phyloP scores from a whole-genome alignment of 1,284 basidiomycete genomes.

The Ganoderma lingzhi region DNA sequence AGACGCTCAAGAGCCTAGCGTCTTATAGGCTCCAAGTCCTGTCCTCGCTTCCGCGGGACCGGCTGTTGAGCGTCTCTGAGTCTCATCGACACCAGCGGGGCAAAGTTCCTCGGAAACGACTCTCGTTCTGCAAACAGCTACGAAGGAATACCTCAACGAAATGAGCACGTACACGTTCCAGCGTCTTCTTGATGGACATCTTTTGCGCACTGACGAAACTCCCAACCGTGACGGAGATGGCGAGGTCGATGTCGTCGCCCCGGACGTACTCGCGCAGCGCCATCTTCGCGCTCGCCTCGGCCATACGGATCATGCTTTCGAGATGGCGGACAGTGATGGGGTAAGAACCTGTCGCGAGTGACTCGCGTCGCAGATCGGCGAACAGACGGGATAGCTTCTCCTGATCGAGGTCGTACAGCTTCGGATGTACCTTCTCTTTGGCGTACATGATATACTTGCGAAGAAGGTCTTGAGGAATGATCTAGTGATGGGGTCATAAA shows the following conservation, averaged over 20 bases:
- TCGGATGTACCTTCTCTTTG: constrained; percentile 90
- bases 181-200: constrained; percentile 97
- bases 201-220: constrained; percentile 98
- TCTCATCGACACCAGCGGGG: too few relatives aligned
- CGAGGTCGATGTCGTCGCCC: constrained; percentile 95
- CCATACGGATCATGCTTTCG: constrained; percentile 99
- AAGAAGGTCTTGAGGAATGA: constrained; percentile 97
- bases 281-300: constrained; percentile 99
- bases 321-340: constrained; percentile 98
- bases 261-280: constrained; percentile 96
- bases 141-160: not conserved
- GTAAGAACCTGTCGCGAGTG: constrained; percentile 95
- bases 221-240: constrained; percentile 94
- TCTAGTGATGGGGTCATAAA: constrained; percentile 54
- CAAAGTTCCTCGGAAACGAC: too few relatives aligned
- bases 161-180: constrained; percentile 81
- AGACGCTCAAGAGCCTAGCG: too few relatives aligned
- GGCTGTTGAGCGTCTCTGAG: too few relatives aligned
- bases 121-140: too few relatives aligned
- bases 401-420: constrained; percentile 94
- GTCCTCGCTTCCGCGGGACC: too few relatives aligned
- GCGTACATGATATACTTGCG: constrained; percentile 99
- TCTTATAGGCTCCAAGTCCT: too few relatives aligned
- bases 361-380: constrained; percentile 96
- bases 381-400: constrained; percentile 96